These are phyloP conservation scores for Auricularia heimuer DNA, from an alignment of 768 basidiomycete species.

Conservation along the genomic window DNA sequence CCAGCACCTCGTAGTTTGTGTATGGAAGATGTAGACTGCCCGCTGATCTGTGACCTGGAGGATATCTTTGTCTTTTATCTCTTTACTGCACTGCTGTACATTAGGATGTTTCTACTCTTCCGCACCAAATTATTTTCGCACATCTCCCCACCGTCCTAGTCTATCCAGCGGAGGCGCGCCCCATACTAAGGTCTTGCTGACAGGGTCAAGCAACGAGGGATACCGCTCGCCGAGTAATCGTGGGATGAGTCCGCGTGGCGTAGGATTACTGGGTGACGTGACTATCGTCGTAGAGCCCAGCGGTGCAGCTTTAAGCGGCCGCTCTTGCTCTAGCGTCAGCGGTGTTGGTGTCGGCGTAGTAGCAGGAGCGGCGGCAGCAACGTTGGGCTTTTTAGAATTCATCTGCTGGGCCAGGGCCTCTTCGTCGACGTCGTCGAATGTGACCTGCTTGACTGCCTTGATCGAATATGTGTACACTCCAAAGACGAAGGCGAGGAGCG, in stretches of 20 bases:
- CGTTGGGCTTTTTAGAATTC: not conserved
- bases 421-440: slow-evolving; percentile 79
- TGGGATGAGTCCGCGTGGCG: slow-evolving; percentile 35
- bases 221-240: slow-evolving; percentile 34
- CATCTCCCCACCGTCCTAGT: slow-evolving; percentile 38
- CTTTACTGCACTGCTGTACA: not conserved
- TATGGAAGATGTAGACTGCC: no score
- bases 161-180: slow-evolving; percentile 63
- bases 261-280: slow-evolving; percentile 3
- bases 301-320: not conserved
- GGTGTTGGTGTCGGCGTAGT: not conserved
- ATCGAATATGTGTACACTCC: slow-evolving; percentile 92
- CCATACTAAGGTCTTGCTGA: slow-evolving; percentile 56
- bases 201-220: slow-evolving; percentile 49
- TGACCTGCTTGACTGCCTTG: slow-evolving; percentile 86
- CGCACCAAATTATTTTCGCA: not conserved
- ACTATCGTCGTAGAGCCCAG: slow-evolving; percentile 1
- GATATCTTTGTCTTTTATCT: not conserved
- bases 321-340: slow-evolving; percentile 2
- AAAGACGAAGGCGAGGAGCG: slow-evolving; percentile 61
- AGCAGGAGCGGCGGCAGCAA: not conserved
- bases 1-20: no score
- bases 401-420: slow-evolving; percentile 42
- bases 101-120: not conserved
- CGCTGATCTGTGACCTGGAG: not conserved